These are phyloP conservation scores for Lichtheimia hyalospora DNA, from an alignment of 371 early-diverging fungal genomes.

Conservation along the genomic window DNA sequence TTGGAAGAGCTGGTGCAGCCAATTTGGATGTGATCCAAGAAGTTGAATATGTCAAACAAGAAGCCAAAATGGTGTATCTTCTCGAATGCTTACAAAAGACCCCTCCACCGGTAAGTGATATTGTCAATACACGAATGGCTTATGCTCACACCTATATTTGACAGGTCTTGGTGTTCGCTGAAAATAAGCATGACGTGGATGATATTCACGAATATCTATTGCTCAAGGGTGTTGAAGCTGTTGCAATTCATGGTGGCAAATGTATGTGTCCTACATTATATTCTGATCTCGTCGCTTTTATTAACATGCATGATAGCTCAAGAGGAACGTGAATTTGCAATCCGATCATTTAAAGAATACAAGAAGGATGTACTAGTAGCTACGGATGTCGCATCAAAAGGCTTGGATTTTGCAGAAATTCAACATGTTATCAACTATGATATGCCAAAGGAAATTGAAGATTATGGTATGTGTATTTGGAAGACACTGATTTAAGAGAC, in stretches of 20 bases:
- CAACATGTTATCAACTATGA: constrained; percentile 94
- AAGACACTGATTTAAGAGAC: not conserved
- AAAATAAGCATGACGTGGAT: constrained; percentile 99
- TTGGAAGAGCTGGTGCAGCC: constrained; percentile 98
- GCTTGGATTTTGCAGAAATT: constrained; percentile 92
- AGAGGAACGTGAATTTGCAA: constrained; percentile 82
- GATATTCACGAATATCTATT: constrained; percentile 95
- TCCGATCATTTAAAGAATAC: constrained; percentile 75
- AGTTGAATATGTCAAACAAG: constrained; percentile 96
- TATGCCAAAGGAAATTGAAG: constrained; percentile 97
- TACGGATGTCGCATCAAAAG: constrained; percentile 91
- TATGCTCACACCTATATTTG: not conserved
- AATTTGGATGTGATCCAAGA: constrained; percentile 97
- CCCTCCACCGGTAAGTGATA: constrained; percentile 78
- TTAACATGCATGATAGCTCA: constrained; percentile 46
- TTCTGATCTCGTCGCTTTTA: too few species aligned
- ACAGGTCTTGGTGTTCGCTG: constrained; percentile 94
- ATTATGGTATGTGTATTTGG: constrained; percentile 64
- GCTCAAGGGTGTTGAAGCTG: constrained; percentile 91
- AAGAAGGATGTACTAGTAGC: constrained; percentile 90
- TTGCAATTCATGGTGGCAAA: constrained; percentile 95
- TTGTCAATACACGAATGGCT: too few species aligned
- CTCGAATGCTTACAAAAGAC: constrained; percentile 93
- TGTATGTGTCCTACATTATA: constrained; percentile 45
- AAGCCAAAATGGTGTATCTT: constrained; percentile 90